Conservation (phyloP, 148 eudicot genomes). For the Chenopodium quinoa region DNA sequence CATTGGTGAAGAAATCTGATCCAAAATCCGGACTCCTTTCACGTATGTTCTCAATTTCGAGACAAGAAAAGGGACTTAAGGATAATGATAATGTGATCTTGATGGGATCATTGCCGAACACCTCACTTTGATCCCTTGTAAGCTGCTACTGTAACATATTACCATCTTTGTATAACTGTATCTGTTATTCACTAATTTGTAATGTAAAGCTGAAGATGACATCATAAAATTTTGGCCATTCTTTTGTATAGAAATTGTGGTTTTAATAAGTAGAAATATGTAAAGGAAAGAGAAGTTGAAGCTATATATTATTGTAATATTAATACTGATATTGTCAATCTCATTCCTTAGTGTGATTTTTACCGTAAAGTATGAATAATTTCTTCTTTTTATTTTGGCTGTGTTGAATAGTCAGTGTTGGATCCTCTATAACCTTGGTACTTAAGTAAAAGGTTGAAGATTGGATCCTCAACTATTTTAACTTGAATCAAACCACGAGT, state of each 20-base stretch:
- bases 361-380: no score
- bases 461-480: no score
- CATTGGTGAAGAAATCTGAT: constrained; percentile 38
- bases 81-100: constrained; percentile 49
- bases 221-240: neutral
- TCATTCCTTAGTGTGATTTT: neutral
- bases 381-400: neutral
- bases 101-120: constrained; percentile 79
- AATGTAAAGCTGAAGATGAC: neutral
- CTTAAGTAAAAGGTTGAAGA: neutral
- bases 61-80: constrained; percentile 31
- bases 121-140: constrained; percentile 46
- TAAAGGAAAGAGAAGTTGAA: no score
- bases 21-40: constrained; percentile 52
- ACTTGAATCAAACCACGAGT: no score
- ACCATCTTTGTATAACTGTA: neutral
- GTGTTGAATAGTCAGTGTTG: neutral
- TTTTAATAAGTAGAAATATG: neutral
- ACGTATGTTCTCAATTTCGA: constrained; percentile 48
- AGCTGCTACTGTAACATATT: neutral
- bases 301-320: no score
- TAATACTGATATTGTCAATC: no score
- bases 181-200: neutral
- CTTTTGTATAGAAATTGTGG: constrained; percentile 16
- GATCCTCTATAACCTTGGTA: neutral